Conservation (phyloP, 225 moss, liverwort and hornwort species). For the Antitrichia curtipendula region DNA sequence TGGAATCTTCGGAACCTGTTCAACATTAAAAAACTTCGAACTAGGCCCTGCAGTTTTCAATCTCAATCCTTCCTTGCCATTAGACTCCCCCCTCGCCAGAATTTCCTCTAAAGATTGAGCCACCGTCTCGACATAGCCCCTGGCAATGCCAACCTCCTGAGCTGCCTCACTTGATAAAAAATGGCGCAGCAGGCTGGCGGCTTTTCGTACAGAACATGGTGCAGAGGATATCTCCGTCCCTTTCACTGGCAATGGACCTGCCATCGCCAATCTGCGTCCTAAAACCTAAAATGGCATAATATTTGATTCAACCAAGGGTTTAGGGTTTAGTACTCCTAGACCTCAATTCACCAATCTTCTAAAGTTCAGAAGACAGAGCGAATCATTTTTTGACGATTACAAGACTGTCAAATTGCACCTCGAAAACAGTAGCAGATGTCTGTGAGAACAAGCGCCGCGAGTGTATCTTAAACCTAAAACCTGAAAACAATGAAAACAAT, state of each 20-base stretch:
- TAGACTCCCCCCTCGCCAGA: constrained; percentile 22
- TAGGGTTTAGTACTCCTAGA: neutral
- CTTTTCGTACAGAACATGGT: constrained; percentile 61
- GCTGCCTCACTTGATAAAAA: constrained; percentile 58
- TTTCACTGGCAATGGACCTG: constrained; percentile 48
- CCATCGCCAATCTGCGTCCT: constrained; percentile 18
- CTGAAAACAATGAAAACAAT: neutral
- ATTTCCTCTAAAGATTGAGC: constrained; percentile 54
- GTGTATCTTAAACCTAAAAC: neutral
- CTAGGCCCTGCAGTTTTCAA: neutral
- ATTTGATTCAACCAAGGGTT: neutral
- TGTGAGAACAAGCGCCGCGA: neutral
- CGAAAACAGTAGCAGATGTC: neutral
- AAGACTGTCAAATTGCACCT: neutral
- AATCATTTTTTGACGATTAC: neutral
- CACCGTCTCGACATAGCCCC: constrained; percentile 50
- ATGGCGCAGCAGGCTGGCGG: constrained; percentile 37
- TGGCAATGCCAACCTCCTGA: constrained; percentile 42
- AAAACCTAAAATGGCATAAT: neutral
- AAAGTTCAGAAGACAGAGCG: neutral
- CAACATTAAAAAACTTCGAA: constrained; percentile 18
- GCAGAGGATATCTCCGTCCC: constrained; percentile 56
- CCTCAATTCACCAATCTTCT: neutral
- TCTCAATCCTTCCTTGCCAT: neutral
- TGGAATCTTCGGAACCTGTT: neutral